phyloP scores from a whole-genome alignment of 2,329 filamentous ascomycete species.

The Akanthomyces lecanii region DNA sequence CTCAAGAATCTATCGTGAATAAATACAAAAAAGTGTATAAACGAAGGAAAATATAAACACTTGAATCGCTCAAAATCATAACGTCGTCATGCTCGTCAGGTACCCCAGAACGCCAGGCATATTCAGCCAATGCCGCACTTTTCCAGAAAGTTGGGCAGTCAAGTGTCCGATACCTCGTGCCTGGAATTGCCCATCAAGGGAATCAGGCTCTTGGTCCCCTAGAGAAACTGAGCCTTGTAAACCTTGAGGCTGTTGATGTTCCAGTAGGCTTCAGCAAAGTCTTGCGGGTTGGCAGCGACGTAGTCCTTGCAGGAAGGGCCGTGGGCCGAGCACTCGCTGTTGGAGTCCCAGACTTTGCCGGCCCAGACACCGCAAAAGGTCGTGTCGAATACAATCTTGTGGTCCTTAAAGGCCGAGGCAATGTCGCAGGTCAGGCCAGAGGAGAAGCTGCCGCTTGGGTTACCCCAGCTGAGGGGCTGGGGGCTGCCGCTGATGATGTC shows the following conservation, averaged over 20 bases:
- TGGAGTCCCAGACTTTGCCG: constrained; percentile 59
- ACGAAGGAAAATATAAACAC: constrained; percentile 1
- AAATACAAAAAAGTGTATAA: constrained; percentile 9
- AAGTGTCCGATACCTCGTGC: background rate
- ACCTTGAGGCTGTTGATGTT: constrained; percentile 67
- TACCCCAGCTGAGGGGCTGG: constrained; percentile 64
- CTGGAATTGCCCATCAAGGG: background rate
- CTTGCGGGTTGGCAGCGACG: constrained; percentile 65
- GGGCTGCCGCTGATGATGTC: constrained; percentile 59
- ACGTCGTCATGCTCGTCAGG: background rate
- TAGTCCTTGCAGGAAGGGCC: constrained; percentile 66
- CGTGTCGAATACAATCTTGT: constrained; percentile 77
- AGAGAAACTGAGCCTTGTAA: constrained; percentile 33
- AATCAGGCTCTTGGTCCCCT: background rate
- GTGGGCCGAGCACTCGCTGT: constrained; percentile 54
- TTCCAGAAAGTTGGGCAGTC: background rate
- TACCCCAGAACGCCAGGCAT: background rate
- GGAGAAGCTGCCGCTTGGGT: constrained; percentile 63
- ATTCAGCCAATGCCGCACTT: background rate
- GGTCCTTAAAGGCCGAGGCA: constrained; percentile 60
- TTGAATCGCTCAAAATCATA: background rate
- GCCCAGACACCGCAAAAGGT: constrained; percentile 90
- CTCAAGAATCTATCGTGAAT: constrained; percentile 1
- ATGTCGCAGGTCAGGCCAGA: constrained; percentile 68
- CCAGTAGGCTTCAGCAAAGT: constrained; percentile 74